A percentile compares a stretch with the other conserved stretches of the same genome.
phyloP scores from a whole-genome alignment of 208 protist genomes.

The Angomonas deanei region DNA sequence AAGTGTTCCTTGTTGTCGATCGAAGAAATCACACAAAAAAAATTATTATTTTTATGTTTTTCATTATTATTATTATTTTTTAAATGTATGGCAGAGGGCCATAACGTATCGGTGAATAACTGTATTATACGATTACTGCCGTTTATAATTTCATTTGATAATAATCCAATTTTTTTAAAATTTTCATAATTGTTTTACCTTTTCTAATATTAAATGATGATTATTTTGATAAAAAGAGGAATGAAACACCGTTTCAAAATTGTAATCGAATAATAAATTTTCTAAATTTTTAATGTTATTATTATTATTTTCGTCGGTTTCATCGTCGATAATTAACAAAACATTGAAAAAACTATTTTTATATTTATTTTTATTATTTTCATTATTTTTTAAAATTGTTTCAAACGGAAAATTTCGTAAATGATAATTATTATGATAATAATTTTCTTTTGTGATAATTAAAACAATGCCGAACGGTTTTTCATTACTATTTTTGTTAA shows the following conservation, averaged over 20 bases:
- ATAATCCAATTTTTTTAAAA: background rate
- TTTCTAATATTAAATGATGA: background rate
- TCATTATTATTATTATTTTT: too few relatives aligned
- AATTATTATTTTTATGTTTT: too few relatives aligned
- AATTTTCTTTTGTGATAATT: background rate
- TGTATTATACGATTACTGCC: background rate
- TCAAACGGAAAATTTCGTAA: background rate
- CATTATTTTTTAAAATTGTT: background rate
- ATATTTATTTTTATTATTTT: background rate
- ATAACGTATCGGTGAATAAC: background rate
- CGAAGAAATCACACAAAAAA: background rate
- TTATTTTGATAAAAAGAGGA: background rate
- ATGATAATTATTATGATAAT: background rate
- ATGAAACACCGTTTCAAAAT: background rate
- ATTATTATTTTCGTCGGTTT: background rate
- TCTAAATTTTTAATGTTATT: background rate
- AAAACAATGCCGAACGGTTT: background rate
- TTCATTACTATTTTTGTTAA: background rate
- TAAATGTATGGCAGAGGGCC: background rate
- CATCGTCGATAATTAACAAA: background rate
- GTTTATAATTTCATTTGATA: background rate
- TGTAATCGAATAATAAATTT: background rate
- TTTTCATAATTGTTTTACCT: background rate
- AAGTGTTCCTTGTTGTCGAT: background rate
- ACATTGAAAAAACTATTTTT: slow-evolving; percentile 2